These are phyloP conservation scores for Xylaria acuta DNA, from an alignment of 495 filamentous ascomycete genomes.

Conservation along the genomic window DNA sequence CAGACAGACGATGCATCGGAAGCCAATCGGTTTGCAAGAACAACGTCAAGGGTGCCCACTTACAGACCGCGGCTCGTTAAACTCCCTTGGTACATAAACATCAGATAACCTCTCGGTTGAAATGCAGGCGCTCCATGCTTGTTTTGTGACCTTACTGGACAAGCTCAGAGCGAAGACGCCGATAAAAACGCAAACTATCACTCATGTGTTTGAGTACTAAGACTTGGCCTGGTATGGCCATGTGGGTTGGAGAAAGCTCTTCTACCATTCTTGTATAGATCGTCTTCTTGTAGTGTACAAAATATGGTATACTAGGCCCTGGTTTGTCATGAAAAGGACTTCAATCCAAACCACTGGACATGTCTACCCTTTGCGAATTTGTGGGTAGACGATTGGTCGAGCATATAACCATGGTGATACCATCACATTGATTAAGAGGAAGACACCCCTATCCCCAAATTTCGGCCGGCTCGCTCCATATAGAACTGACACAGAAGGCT, in stretches of 20 bases:
- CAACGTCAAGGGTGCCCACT: not conserved
- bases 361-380: not conserved
- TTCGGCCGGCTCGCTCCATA: not conserved
- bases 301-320: not conserved
- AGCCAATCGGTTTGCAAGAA: not conserved
- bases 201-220: not conserved
- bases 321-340: not conserved
- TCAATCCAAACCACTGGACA: not conserved
- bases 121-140: not conserved
- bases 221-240: not conserved
- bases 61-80: not conserved
- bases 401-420: not conserved
- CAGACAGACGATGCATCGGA: not conserved
- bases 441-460: not conserved
- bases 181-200: not conserved
- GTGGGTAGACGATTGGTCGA: not conserved
- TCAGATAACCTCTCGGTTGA: not conserved
- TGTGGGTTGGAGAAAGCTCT: not conserved
- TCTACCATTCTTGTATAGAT: not conserved
- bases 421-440: not conserved
- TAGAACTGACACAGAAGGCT: not conserved
- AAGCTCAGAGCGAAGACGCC: not conserved
- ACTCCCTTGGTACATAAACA: not conserved
- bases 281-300: slow-evolving; percentile 6
- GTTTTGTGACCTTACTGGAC: not conserved